phyloP scores from a whole-genome alignment of 2,329 filamentous ascomycete species.

The Fusarium aywerte region DNA sequence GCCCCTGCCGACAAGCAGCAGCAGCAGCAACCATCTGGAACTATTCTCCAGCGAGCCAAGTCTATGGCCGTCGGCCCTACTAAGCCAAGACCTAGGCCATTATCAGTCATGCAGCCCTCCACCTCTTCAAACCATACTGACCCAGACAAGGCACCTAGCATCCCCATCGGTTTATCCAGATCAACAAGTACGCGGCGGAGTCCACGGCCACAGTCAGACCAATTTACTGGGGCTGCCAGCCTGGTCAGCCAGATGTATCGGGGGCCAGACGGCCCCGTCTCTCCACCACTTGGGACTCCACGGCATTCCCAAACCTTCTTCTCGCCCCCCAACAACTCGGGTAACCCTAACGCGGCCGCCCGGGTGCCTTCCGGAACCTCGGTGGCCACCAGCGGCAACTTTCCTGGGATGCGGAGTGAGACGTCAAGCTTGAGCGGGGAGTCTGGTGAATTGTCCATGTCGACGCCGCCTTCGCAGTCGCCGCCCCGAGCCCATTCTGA shows the following conservation, averaged over 20 bases:
- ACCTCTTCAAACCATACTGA: conserved; percentile 64
- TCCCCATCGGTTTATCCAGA: conserved; percentile 72
- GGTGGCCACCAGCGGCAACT: conserved; percentile 66
- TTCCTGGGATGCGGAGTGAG: conserved; percentile 76
- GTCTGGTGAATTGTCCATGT: conserved; percentile 60
- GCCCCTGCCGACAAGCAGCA: conserved; percentile 59
- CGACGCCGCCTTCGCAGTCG: conserved; percentile 62
- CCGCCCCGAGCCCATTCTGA: conserved; percentile 63
- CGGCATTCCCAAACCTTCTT: conserved; percentile 74
- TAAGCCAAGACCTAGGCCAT: conserved; percentile 64
- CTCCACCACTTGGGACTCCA: conserved; percentile 67
- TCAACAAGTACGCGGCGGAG: conserved; percentile 64
- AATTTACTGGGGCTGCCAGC: conserved; percentile 71
- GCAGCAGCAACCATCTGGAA: conserved; percentile 53
- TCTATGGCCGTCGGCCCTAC: conserved; percentile 64
- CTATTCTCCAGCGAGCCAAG: conserved; percentile 70
- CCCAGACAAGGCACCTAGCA: conserved; percentile 79
- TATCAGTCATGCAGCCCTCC: conserved; percentile 65
- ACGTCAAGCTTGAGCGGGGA: conserved; percentile 75
- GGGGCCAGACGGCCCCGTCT: conserved; percentile 72
- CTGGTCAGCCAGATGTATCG: conserved; percentile 93
- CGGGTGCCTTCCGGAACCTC: conserved; percentile 64
- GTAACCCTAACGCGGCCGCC: conserved; percentile 62
- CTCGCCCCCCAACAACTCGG: conserved; percentile 58
- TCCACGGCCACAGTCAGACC: conserved; percentile 70